These are phyloP conservation scores for Yamadazyma dushanensis DNA, from an alignment of 1,139 yeast genomes.

Conservation along the genomic window DNA sequence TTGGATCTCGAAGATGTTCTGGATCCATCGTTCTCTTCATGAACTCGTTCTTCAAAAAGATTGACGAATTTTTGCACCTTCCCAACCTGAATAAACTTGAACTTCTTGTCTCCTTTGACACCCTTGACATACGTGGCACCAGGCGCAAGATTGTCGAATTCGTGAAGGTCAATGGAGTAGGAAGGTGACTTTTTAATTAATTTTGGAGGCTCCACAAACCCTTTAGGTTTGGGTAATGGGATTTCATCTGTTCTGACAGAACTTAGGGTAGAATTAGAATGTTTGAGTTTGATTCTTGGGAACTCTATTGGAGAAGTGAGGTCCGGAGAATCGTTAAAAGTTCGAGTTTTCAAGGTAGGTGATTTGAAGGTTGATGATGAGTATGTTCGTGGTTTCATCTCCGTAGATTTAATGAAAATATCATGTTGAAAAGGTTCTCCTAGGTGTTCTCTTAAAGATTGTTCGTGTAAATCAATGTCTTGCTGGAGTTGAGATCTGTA, in stretches of 20 bases:
- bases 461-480: constrained; percentile 2
- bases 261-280: constrained; percentile 12
- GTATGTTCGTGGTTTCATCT: not conserved
- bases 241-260: no score
- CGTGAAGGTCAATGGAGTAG: constrained; percentile 14
- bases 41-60: constrained; percentile 42
- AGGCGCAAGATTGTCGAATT: constrained; percentile 22
- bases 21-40: constrained; percentile 16
- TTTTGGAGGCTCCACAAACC: constrained; percentile 10
- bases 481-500: constrained; percentile 1
- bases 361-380: constrained; percentile 4
- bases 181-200: constrained; percentile 14
- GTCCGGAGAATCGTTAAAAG: not conserved
- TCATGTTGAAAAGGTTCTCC: constrained; percentile 1
- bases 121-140: constrained; percentile 42
- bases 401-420: not conserved
- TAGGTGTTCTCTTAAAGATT: not conserved
- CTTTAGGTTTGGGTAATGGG: no score
- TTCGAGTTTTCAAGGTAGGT: constrained; percentile 4
- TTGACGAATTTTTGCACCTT: constrained; percentile 50
- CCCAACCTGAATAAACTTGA: constrained; percentile 49
- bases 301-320: constrained; percentile 3
- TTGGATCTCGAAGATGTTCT: constrained; percentile 6
- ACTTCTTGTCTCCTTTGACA: constrained; percentile 45
- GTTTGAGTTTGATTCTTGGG: constrained; percentile 11